phyloP scores from a whole-genome alignment of 2,329 filamentous ascomycete genomes.

The Myriosclerotinia scirpicola region DNA sequence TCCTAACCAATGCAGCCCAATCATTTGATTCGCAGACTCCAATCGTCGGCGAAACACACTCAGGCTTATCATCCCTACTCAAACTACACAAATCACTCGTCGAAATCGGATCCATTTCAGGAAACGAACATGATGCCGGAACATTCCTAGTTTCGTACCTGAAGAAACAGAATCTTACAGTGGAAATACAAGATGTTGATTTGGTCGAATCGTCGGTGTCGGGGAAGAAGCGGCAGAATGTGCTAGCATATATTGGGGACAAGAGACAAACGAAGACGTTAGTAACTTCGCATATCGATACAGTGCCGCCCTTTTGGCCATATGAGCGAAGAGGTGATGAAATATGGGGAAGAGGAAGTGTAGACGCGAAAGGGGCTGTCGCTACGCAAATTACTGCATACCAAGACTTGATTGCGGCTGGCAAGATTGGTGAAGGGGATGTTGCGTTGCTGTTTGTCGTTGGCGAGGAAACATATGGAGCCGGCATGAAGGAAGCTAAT shows the following conservation, averaged over 20 bases:
- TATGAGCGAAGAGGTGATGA: conserved; percentile 44
- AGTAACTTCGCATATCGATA: conserved; percentile 66
- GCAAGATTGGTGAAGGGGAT: conserved; percentile 48
- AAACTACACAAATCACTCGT: conserved; percentile 63
- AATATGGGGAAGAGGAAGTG: conserved; percentile 72
- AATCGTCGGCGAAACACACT: conserved; percentile 23
- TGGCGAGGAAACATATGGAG: conserved; percentile 78
- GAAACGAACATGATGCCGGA: conserved; percentile 59
- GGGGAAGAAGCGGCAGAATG: conserved; percentile 48
- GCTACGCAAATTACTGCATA: conserved; percentile 74
- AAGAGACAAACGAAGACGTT: conserved; percentile 51
- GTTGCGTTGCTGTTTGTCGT: conserved; percentile 68
- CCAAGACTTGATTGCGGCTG: conserved; percentile 50
- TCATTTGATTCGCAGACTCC: conserved; percentile 30
- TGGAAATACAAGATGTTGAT: conserved; percentile 55
- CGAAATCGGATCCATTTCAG: conserved; percentile 60
- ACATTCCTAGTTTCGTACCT: conserved; percentile 60
- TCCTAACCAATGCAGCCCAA: conserved; percentile 27
- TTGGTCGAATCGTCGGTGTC: conserved; percentile 26
- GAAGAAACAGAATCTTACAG: conserved; percentile 56
- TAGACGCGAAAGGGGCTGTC: conserved; percentile 69
- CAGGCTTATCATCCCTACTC: conserved; percentile 45
- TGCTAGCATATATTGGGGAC: conserved; percentile 58
- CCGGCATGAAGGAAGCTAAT: conserved; percentile 70
- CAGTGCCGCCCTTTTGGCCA: conserved; percentile 53